Evolutionary conservation across 305 asterid genomes (phyloP), one percentile per base, ranked within the genome.

Genomic region (Fraxinus baroniana): DNA sequence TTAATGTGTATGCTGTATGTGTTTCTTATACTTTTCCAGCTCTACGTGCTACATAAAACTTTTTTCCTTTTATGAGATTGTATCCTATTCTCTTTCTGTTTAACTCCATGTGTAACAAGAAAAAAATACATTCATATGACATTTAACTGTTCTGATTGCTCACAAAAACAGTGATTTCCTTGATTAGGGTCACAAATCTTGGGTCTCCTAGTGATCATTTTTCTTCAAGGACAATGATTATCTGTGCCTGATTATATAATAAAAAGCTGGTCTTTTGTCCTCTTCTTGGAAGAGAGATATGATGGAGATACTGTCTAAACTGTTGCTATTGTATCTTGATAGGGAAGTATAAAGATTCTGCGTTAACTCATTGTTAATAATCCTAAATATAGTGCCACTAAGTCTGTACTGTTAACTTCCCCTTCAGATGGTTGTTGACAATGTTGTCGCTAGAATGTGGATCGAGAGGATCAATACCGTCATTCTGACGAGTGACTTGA

Each of bases 191-290:
- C 52, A n/a, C 22, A 7, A 2, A 9, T 37, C 60, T 37, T 83
- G 39, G 26, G 83, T 22, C 49, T 39, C 41, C 66, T 15, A 7
- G 24, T 71, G 76, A 71, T 26, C 44, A 73, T 6, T 76, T 5
- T 33, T 78, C 78, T 36, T 57, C 24, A 35, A 39, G 77, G 13
- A 60, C 64, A 60, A 44, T 80, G 66, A 39, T 36, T 39, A 79
- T 30, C 32, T 72, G 17, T 46, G 13, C 44, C 46, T 71, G 12
- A 71, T 71, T 17, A 17, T 30, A 33, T 33, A 20, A 71, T 30
- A 71, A 71, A 15, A 32, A 44, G 74, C 22, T 37, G 77, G 7
- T 71, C 55, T 83, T 46, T 77, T 5, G 20, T 74, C 71, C 28
- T 70, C 3, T 7, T 81, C 18, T 46, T 15, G 41, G 30, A 60